Evolutionary conservation across 768 basidiomycete genomes (phyloP), one percentile per base, ranked within the genome.

Genomic region (Auricularia sp.): DNA sequence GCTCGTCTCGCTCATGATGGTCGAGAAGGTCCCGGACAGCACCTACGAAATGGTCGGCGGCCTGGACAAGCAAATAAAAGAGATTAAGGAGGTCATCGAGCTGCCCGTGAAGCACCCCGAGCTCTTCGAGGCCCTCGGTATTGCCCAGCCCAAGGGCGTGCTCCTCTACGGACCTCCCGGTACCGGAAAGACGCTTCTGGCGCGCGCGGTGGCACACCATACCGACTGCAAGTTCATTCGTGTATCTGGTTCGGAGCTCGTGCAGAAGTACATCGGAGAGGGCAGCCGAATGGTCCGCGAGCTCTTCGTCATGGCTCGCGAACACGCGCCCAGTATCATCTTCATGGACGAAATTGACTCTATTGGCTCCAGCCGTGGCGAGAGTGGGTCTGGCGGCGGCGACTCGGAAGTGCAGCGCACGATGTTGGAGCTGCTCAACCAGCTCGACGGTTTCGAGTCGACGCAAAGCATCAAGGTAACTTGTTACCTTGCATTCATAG

Each of bases 1-100:
- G 3, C 87, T 98, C 47, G 95, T 98, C 36, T 97, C 94, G 21
- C 85, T 98, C 68, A 98, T 98, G 97, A 98, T 98, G 95, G 96
- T 98, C 11, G 96, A 99, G 78, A 99, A 99, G 75, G 96, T 98
- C 0, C 96, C 96, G 0, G 96, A 98, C 76, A 94, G 91, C 76
- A 98, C 97, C 36, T 99, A 99, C 77, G 97, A 98, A 77, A 98
- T 98, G 95, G 96, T 99, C 67, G 97, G 97, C 24, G 96, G 96
- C 70, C 84, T 98, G 65, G 97, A 98, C 81, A 92, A 97, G 78
- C 89, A 95, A 69, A 95, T 96, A 72, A 97, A 97, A 79, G 95
- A 98, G 73, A 96, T 98, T 77, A 97, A 98, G 77, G 96, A 98
- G 76, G 96, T 98, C 73, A 98, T 98, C 76, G 95, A 98, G 76